Evolutionary conservation across 1,284 basidiomycete species (phyloP).

Genomic region (Ganoderma sinense): DNA sequence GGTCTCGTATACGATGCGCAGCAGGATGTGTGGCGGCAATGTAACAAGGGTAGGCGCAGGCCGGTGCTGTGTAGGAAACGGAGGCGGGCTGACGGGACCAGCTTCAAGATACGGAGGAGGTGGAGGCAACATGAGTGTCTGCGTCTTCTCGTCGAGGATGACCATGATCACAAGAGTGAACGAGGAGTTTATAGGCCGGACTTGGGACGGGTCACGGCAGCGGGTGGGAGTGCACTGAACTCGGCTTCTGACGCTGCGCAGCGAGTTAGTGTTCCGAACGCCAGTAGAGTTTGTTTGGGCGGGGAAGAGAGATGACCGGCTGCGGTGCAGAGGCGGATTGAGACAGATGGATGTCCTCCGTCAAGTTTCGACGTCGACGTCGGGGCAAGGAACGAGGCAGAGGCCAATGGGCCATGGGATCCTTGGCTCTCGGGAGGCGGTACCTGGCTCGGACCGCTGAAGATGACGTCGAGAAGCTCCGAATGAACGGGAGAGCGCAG

Average conservation of each 20-base stretch:
- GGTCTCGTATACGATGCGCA: conserved; percentile 67
- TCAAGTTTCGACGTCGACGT: conserved; percentile 10
- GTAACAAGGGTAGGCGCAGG: conserved; percentile 43
- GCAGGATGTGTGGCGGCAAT: conserved; percentile 63
- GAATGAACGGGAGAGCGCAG: background rate
- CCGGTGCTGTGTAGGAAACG: conserved; percentile 39
- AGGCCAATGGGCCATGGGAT: conserved; percentile 1
- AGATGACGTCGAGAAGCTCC: background rate
- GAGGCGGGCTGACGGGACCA: conserved; percentile 40
- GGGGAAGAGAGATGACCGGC: conserved; percentile 18
- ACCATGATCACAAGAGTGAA: conserved; percentile 43
- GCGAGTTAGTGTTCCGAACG: conserved; percentile 19
- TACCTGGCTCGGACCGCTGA: background rate
- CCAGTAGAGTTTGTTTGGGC: conserved; percentile 9
- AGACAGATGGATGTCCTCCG: conserved; percentile 7
- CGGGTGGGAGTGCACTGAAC: conserved; percentile 19
- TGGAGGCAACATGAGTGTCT: conserved; percentile 47
- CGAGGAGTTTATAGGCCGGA: conserved; percentile 23
- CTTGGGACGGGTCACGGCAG: background rate
- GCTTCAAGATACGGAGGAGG: conserved; percentile 50
- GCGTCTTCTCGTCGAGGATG: conserved; percentile 59
- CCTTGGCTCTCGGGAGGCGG: conserved; percentile 3
- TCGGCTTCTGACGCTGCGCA: conserved; percentile 29
- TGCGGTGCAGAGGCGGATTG: conserved; percentile 6
- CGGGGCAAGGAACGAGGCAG: conserved; percentile 2